phyloP scores from a whole-genome alignment of 2,329 filamentous ascomycete species.

The Calonectria naviculata region DNA sequence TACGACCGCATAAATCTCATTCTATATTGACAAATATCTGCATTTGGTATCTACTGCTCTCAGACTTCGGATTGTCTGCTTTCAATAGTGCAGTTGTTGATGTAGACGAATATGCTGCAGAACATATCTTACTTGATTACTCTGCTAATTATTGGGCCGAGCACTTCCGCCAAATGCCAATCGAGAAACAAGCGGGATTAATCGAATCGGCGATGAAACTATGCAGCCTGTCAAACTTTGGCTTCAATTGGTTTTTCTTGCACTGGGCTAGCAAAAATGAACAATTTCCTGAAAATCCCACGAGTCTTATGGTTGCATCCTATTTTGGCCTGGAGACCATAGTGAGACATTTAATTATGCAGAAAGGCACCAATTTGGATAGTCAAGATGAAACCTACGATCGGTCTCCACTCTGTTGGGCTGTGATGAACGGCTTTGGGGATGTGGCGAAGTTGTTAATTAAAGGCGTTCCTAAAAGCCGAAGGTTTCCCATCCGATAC shows the following conservation, averaged over 20 bases:
- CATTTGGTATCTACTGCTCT: conserved; percentile 13
- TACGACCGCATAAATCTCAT: conserved; percentile 23
- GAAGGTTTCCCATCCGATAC: neutral
- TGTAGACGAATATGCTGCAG: neutral
- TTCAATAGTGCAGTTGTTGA: neutral
- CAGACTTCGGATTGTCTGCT: conserved; percentile 3
- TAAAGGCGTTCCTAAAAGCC: neutral
- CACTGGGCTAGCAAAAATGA: neutral
- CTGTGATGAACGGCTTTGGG: neutral
- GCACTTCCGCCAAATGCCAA: neutral
- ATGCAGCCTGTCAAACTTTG: neutral
- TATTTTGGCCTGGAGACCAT: neutral
- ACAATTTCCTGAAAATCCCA: neutral
- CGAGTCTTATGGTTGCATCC: neutral
- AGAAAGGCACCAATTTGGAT: neutral
- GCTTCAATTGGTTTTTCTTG: neutral
- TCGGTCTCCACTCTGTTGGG: neutral
- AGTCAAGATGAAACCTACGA: neutral
- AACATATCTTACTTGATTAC: conserved; percentile 8
- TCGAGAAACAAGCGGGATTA: neutral
- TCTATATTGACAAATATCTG: conserved; percentile 27
- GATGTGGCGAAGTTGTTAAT: neutral
- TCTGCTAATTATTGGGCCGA: conserved; percentile 19
- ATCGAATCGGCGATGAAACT: neutral
- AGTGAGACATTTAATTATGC: neutral